Conservation (phyloP, 192 early-diverging fungal species). For the Gigaspora rosea region DNA sequence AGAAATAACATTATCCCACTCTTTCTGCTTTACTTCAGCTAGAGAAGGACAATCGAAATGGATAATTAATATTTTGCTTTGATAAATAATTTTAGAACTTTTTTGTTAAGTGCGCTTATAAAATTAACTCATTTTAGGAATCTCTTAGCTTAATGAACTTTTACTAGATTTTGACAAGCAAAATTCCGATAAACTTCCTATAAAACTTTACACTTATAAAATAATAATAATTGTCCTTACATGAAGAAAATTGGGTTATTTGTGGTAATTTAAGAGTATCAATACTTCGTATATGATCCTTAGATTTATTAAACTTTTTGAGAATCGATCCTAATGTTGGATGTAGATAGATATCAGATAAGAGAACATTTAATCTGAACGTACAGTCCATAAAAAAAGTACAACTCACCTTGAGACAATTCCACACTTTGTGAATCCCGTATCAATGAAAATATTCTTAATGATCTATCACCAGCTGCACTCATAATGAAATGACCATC, state of each 20-base stretch:
- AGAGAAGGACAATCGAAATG: constrained; percentile 1
- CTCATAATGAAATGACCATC: constrained; percentile 76
- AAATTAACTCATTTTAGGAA: not conserved
- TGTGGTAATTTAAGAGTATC: constrained; percentile 73
- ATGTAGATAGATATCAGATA: not conserved
- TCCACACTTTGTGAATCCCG: constrained; percentile 83
- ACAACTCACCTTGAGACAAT: constrained; percentile 70
- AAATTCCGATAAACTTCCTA: too few species aligned
- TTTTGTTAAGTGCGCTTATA: too few species aligned
- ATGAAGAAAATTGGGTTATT: constrained; percentile 72
- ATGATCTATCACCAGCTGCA: constrained; percentile 79
- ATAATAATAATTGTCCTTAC: constrained; percentile 37
- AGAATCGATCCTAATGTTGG: constrained; percentile 50
- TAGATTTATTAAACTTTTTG: constrained; percentile 66
- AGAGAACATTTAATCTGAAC: not conserved
- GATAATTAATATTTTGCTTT: not conserved
- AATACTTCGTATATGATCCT: constrained; percentile 43
- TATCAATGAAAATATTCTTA: constrained; percentile 82
- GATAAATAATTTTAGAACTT: not conserved
- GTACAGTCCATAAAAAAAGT: not conserved
- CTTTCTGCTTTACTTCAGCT: constrained; percentile 63
- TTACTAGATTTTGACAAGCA: too few species aligned
- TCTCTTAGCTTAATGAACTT: too few species aligned
- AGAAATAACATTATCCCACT: constrained; percentile 93
- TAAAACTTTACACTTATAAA: too few species aligned